phyloP scores from a whole-genome alignment of 176 grass and related monocot species.

The sorghum (Sorghum bicolor) region Sorghum_bicolor_NCBIv3 NC_012873.2:62885001-62885500 shows the following conservation, averaged over 20 bases:
- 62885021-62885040: not conserved
- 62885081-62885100: not conserved
- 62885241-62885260: not conserved
- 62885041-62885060: not conserved
- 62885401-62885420: constrained; percentile 3
- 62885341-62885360: not conserved
- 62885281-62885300: not conserved
- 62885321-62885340: not conserved
- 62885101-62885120: not conserved
- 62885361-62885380: not conserved
- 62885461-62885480: constrained; percentile 34
- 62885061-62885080: not conserved
- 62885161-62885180: no score
- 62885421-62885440: not conserved
- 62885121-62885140: not conserved
- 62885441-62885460: constrained; percentile 6
- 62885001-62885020: not conserved
- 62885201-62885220: not conserved
- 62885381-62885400: not conserved
- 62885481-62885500: constrained; percentile 23
- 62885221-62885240: not conserved
- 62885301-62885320: not conserved
- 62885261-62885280: not conserved
- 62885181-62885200: no score
- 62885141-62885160: no score